A percentile compares a stretch with the other conserved stretches of the same genome.
phyloP scores from a whole-genome alignment of 345 rosid genomes.

The Abelmoschus esculentus region DNA sequence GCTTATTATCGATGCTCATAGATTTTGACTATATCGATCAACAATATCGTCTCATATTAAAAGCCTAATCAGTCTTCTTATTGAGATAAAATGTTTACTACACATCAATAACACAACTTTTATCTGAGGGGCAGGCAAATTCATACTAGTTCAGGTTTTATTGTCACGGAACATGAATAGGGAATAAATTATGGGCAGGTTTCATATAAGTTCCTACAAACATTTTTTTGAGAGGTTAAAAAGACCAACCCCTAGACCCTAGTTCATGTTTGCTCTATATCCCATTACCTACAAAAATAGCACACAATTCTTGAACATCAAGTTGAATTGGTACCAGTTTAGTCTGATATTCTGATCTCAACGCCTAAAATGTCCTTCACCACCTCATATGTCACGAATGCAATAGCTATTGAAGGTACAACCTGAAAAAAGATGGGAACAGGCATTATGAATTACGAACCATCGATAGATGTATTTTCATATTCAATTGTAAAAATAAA shows the following conservation, averaged over 20 bases:
- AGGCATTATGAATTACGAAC: neutral
- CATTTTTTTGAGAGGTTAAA: neutral
- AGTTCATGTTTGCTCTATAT: conserved; percentile 36
- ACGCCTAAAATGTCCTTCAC: conserved; percentile 95
- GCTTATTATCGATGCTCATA: too few relatives aligned
- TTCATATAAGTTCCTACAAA: conserved; percentile 16
- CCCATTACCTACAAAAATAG: conserved; percentile 65
- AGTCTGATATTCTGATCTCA: conserved; percentile 88
- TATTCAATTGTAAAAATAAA: neutral
- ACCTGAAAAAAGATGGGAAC: conserved; percentile 39
- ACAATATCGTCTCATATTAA: too few relatives aligned
- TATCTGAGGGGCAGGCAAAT: conserved; percentile 5
- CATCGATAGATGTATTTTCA: neutral
- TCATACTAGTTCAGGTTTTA: conserved; percentile 21
- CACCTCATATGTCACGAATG: conserved; percentile 89
- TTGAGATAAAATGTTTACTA: neutral
- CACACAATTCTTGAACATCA: conserved; percentile 16
- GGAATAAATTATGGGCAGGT: conserved; percentile 12
- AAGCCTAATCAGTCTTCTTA: neutral
- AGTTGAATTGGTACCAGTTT: conserved; percentile 19
- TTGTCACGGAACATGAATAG: conserved; percentile 35
- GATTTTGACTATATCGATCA: too few relatives aligned
- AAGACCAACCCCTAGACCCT: conserved; percentile 39
- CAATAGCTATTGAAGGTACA: conserved; percentile 93
- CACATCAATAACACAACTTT: neutral